Evolutionary conservation across 306 rosid genomes (phyloP), one percentile per base, ranked within the genome.

Genomic region (Astragalus membranaceus): DNA sequence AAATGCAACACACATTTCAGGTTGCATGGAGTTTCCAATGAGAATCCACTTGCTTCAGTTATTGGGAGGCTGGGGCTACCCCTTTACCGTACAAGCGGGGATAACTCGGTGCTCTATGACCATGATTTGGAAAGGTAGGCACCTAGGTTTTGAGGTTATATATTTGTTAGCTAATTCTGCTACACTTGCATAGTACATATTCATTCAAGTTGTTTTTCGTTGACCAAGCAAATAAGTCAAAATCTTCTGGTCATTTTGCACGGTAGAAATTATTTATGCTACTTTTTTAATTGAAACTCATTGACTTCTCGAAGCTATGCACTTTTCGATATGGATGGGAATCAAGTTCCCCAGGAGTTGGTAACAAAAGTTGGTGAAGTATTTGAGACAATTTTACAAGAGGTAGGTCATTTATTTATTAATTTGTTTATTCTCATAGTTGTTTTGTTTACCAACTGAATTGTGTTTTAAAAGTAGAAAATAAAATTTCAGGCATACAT

Each of bases 21-120:
- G 98, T 86, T 92, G 88, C 98, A 92, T 69, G 98, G 98, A 7
- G 98, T 92, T 17, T 83, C 91, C 80, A 76, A 85, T 14, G 95
- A 92, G 76, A 92, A 92, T 87, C 98, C 98, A 5, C 81, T 92
- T 73, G 98, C 98, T 62, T 91, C 92, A 6, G 53, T 92, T 68
- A 92, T 92, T 72, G 95, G 92, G 64, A 89, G 95, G 76, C 69
- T 92, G 67, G 98, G 98, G 48, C 77, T 92, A 32, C 98, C 98
- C 14, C 81, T 92, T 2, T 92, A 92, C 75, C 96, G 98, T 23
- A 92, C 96, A 8, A 92, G 96, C 61, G 98, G 84, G 57, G 98
- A 92, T 72, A 92, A 92, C 69, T 92, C 98, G 7, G 98, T 92
- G 49, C 83, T 92, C 55, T 92, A 89, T 73, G 98, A 92, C 78